Evolutionary conservation across 2,329 filamentous ascomycete genomes (phyloP).

Genomic region (Fusarium xylarioides): DNA sequence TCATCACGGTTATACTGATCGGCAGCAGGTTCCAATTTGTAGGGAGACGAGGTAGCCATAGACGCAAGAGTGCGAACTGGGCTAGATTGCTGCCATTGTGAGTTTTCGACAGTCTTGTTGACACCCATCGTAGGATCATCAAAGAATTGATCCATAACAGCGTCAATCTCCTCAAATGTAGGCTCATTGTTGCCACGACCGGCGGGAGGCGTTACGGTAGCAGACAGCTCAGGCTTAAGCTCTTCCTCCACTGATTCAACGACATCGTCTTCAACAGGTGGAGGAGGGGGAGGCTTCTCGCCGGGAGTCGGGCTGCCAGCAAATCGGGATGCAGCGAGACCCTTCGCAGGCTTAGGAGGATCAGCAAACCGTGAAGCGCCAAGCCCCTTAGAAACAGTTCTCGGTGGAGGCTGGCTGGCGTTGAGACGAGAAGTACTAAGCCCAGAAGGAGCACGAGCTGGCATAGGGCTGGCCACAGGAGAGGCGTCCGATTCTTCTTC

Average conservation of each 20-base stretch:
- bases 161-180: slow-evolving; percentile 87
- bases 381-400: slow-evolving; percentile 48
- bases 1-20: slow-evolving; percentile 72
- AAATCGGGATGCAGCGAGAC: slow-evolving; percentile 56
- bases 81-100: slow-evolving; percentile 51
- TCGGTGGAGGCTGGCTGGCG: slow-evolving; percentile 41
- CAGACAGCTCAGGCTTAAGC: slow-evolving; percentile 20
- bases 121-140: slow-evolving; percentile 78
- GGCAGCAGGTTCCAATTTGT: slow-evolving; percentile 59
- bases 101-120: slow-evolving; percentile 65
- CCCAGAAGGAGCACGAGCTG: slow-evolving; percentile 32
- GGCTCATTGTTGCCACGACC: slow-evolving; percentile 49
- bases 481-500: slow-evolving; percentile 39
- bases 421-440: slow-evolving; percentile 35
- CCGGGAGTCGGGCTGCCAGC: slow-evolving; percentile 51
- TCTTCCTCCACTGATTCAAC: slow-evolving; percentile 46
- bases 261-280: slow-evolving; percentile 42
- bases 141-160: slow-evolving; percentile 86
- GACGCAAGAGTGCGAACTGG: slow-evolving; percentile 38
- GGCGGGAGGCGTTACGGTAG: slow-evolving; percentile 25
- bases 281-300: slow-evolving; percentile 35
- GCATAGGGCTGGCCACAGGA: slow-evolving; percentile 30
- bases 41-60: slow-evolving; percentile 57
- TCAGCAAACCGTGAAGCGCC: slow-evolving; percentile 60
- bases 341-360: slow-evolving; percentile 52